These are phyloP conservation scores for Amauroascus verrucosus DNA, from an alignment of 2,329 filamentous ascomycete species.

Conservation along the genomic window DNA sequence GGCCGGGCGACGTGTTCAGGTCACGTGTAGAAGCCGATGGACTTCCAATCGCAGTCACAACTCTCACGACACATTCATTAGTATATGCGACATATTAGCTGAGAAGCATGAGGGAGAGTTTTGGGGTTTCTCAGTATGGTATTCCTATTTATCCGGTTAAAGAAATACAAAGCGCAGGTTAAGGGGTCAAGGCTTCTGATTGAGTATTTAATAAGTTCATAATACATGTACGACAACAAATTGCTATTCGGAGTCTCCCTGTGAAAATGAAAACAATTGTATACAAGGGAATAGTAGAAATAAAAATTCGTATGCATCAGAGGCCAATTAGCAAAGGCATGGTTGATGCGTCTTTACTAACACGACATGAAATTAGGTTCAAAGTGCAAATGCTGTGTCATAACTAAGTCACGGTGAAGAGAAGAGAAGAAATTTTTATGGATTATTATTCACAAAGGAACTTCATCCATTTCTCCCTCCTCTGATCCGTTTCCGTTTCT, in stretches of 20 bases:
- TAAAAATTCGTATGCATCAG: background rate
- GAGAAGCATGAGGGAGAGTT: too few species aligned
- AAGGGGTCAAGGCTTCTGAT: too few species aligned
- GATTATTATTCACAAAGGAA: slow-evolving; percentile 15
- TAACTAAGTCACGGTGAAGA: background rate
- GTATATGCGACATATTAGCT: too few species aligned
- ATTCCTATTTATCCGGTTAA: too few species aligned
- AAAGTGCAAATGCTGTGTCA: background rate
- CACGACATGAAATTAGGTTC: background rate
- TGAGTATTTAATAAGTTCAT: too few species aligned
- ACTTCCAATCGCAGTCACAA: too few species aligned
- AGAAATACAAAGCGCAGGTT: too few species aligned
- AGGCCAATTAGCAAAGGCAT: background rate
- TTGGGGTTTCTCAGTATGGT: too few species aligned
- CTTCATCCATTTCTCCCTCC: slow-evolving; percentile 19
- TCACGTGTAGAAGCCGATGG: too few species aligned
- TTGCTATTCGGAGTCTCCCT: background rate
- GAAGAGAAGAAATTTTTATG: background rate
- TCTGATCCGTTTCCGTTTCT: slow-evolving; percentile 12
- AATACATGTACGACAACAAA: background rate
- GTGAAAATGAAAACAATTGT: background rate
- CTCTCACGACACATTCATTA: too few species aligned
- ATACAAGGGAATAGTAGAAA: background rate
- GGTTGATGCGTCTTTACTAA: background rate
- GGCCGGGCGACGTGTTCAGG: too few species aligned